Conservation (phyloP, 352 stramenopile species). For the Plasmopara muralis region DNA sequence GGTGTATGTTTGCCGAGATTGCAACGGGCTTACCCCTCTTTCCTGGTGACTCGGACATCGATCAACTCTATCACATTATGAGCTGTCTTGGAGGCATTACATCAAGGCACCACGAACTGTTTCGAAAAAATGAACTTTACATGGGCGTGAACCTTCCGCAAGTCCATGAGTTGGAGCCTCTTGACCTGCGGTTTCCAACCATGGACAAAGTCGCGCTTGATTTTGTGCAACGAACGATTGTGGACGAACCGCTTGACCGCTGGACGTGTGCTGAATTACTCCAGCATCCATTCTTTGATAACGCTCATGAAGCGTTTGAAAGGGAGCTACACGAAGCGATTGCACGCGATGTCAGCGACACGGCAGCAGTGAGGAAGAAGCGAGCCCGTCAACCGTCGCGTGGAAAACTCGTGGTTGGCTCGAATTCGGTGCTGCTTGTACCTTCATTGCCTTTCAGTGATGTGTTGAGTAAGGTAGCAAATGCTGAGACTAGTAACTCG, state of each 20-base stretch:
- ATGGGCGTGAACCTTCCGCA: constrained; percentile 71
- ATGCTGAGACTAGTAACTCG: constrained; percentile 9
- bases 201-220: constrained; percentile 63
- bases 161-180: constrained; percentile 45
- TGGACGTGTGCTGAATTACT: constrained; percentile 77
- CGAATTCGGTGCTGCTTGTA: constrained; percentile 13
- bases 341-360: constrained; percentile 55
- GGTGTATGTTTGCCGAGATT: constrained; percentile 95
- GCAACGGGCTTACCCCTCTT: constrained; percentile 95
- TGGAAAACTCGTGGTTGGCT: constrained; percentile 1
- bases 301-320: constrained; percentile 48
- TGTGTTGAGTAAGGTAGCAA: constrained; percentile 3
- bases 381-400: constrained; percentile 37
- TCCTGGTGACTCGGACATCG: constrained; percentile 94
- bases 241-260: constrained; percentile 68
- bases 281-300: constrained; percentile 67
- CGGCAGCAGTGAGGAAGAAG: constrained; percentile 50
- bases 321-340: constrained; percentile 67
- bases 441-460: constrained; percentile 16
- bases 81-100: constrained; percentile 68
- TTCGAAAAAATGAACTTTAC: constrained; percentile 77
- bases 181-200: constrained; percentile 55
- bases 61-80: constrained; percentile 88
- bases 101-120: constrained; percentile 69
- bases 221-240: constrained; percentile 65